Conservation (phyloP, 345 rosid species). For the Excoecaria agallocha region DNA sequence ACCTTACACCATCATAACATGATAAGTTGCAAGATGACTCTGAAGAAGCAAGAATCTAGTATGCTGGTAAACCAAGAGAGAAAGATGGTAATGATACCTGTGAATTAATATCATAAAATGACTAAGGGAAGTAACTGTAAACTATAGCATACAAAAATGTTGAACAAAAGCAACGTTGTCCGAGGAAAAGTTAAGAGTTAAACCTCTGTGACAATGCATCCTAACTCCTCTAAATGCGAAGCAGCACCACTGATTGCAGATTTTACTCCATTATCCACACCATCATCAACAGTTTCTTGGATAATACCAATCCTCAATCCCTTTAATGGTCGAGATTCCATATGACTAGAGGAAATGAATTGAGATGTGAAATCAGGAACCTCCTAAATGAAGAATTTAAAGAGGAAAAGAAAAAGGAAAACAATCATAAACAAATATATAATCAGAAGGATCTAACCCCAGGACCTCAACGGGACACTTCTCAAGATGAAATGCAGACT, state of each 20-base stretch:
- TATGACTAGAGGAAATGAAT: constrained; percentile 37
- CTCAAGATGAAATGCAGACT: not conserved
- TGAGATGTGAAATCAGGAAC: constrained; percentile 67
- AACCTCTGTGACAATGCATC: constrained; percentile 68
- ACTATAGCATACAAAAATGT: not conserved
- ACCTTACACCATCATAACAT: constrained; percentile 93
- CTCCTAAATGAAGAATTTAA: constrained; percentile 41
- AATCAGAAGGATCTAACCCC: not conserved
- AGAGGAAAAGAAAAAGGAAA: too few relatives aligned
- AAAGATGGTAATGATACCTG: constrained; percentile 87
- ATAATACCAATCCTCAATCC: constrained; percentile 85
- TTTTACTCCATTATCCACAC: constrained; percentile 71
- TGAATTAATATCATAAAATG: constrained; percentile 3
- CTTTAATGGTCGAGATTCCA: constrained; percentile 66
- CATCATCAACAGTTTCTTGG: constrained; percentile 68
- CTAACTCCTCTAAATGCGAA: constrained; percentile 78
- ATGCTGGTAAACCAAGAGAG: constrained; percentile 88
- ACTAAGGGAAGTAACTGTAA: not conserved
- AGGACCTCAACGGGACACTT: not conserved
- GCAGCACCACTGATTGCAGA: constrained; percentile 66
- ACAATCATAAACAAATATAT: not conserved
- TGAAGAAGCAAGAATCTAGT: constrained; percentile 81
- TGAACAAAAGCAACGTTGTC: constrained; percentile 19
- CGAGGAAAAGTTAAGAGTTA: too few relatives aligned
- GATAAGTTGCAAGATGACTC: constrained; percentile 88